Evolutionary conservation across 2,329 filamentous ascomycete genomes (phyloP), one percentile per base, ranked within the genome.

Genomic region (Fusarium fracticaudum): DNA sequence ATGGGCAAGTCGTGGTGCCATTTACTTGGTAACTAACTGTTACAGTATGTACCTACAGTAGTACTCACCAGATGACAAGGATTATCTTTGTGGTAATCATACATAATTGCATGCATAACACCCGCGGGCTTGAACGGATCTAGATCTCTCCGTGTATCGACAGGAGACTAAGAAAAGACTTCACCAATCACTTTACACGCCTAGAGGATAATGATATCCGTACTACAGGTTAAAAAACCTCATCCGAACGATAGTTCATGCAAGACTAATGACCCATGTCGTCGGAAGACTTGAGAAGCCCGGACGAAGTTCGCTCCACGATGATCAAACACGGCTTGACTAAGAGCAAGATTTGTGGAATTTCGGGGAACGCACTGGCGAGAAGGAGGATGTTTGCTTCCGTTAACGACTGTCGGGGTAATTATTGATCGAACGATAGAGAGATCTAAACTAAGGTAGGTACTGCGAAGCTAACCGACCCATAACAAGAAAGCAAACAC

Each of bases 341-440:
- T n/a, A 63, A n/a, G 17, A 59, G 31, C 26, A 24, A 40, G n/a
- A 55, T 38, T 29, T 18, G 22, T 63, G 18, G 26, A 20, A 40
- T 26, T 18, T 13, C 26, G 8, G 29, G 29, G 6, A 22, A 43
- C 18, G 31, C 17, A 20, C 20, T 38, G 15, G 33, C 12, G 11
- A 31, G 18, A 17, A n/a, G 18, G 24, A 17, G 44, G 20, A 37
- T 22, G 15, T 4, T 33, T 47, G 7, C n/a, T 61, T 63, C 57
- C 58, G 51, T 57, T 45, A 69, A 61, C n/a, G 63, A 65, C 31
- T 35, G 64, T 65, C 24, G 29, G 71, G 67, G 55, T 57, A 22
- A 22, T 48, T 17, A 72, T 74, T 59, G 38, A 29, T n/a, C 50
- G 35, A 54, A 31, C 44, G 43, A 58, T 55, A 55, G 61, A 48